Base-by-base conservation (phyloP, 2,329 filamentous ascomycete genomes). In the Colletotrichum truncatum region DNA sequence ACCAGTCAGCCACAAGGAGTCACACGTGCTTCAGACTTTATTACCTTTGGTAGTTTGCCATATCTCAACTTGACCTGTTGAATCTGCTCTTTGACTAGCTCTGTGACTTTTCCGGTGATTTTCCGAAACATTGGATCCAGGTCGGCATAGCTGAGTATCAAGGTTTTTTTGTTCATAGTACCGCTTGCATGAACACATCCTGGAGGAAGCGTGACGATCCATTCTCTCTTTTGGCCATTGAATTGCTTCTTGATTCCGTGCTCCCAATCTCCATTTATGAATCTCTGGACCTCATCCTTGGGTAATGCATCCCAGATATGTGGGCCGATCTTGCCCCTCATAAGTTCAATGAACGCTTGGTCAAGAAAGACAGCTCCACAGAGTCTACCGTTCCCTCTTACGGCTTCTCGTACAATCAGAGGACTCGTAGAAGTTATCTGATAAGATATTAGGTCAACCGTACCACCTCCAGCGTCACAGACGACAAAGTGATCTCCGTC, bases 351-450 rank as follows among this genome's bases (percentile, higher is more conserved):
- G n/a, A 83, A 83, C 0, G 39, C 63, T 4, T 82, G 72, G 26
- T 83, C 79, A 0, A 83, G 71, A 12, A 82, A 81, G 0, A 80
- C 69, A 0, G 71, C 78, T 1, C 81, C 80, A 4, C 78, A 81
- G 0, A 83, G 68, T 0, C 30, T 74, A 73, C 80, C 80, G 10
- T 78, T 71, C 0, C 80, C 81, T 12, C 71, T 70, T 1, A 81
- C 78, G 0, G 74, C 72, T n/a, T 84, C 80, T 6, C 71, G 66
- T 0, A 82, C 68, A 0, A 58, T 28, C 12, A 80, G 72, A 0
- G 78, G 77, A 0, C 67, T 4, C 0, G 54, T 59, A 0, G 59
- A 67, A 0, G 62, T 56, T 0, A 80, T 61, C 2, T 70, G 64
- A 21, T 82, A 83, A 16, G 73, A 81, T 38, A 82, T 81, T 0